Conservation (phyloP, 441 rosid species). For the Pelargonium cotyledonis region DNA sequence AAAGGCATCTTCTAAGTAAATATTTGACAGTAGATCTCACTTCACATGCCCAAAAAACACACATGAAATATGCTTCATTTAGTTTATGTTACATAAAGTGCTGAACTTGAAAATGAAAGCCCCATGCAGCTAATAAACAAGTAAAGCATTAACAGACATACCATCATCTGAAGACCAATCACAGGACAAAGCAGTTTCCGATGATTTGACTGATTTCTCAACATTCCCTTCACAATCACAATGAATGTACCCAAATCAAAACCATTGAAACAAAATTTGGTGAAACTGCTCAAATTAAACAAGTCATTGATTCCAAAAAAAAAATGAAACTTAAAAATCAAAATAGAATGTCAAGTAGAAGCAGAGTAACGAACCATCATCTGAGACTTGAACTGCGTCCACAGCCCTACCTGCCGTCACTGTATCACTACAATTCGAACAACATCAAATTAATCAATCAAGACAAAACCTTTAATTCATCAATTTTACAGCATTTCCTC, state of each 20-base stretch:
- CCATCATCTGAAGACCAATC: constrained; percentile 61
- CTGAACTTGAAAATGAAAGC: no score
- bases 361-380: constrained; percentile 19
- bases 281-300: no score
- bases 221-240: constrained; percentile 24
- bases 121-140: background rate
- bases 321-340: no score
- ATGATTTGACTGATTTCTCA: constrained; percentile 20
- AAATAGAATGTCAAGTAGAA: background rate
- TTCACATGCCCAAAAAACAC: no score
- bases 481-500: background rate
- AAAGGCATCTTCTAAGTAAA: no score
- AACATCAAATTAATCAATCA: background rate
- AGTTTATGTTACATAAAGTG: no score
- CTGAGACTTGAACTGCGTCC: constrained; percentile 15
- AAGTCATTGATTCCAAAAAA: no score
- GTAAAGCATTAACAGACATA: constrained; percentile 19
- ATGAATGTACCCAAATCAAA: no score
- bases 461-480: background rate
- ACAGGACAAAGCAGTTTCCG: constrained; percentile 21
- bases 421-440: constrained; percentile 17
- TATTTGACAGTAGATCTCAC: no score
- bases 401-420: constrained; percentile 14
- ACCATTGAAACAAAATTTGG: no score
- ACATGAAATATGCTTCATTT: no score